Percentiles rank a stretch among this genome's conserved stretches.
phyloP scores from a whole-genome alignment of 192 early-diverging fungal species.

The Backusella macrospora region DNA sequence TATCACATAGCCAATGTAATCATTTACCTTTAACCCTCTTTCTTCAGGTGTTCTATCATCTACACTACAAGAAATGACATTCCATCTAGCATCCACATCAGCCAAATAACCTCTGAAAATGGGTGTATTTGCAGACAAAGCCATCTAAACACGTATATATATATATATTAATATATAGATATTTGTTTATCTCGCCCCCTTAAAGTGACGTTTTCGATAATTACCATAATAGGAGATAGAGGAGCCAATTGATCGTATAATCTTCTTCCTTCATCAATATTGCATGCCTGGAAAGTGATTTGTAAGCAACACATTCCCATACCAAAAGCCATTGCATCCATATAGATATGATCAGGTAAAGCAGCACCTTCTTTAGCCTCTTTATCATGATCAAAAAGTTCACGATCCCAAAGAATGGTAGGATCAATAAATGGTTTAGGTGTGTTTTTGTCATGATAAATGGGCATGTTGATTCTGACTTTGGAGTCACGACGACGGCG shows the following conservation, averaged over 20 bases:
- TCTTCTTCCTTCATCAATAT: conserved; percentile 86
- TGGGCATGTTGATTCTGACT: conserved; percentile 95
- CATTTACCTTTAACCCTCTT: conserved; percentile 71
- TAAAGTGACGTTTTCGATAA: conserved; percentile 11
- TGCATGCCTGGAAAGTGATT: conserved; percentile 96
- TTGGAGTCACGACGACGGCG: conserved; percentile 89
- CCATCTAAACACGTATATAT: conserved; percentile 55
- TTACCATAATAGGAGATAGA: conserved; percentile 87
- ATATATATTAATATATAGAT: neutral
- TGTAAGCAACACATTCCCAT: conserved; percentile 99
- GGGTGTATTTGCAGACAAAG: conserved; percentile 89
- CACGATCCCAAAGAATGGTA: conserved; percentile 61
- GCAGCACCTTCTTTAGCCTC: conserved; percentile 82
- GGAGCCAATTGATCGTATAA: conserved; percentile 95
- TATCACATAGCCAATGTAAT: neutral
- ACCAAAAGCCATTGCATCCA: conserved; percentile 99
- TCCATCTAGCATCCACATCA: conserved; percentile 97
- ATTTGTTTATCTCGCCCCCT: neutral
- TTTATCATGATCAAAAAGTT: conserved; percentile 66
- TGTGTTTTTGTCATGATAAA: conserved; percentile 91
- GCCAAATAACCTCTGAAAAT: conserved; percentile 93
- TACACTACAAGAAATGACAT: conserved; percentile 90
- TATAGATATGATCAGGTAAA: conserved; percentile 91
- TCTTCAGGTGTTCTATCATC: conserved; percentile 94
- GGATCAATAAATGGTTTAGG: conserved; percentile 86